phyloP scores from a whole-genome alignment of 2,329 filamentous ascomycete genomes.

The Aspergillus tubingensis region DNA sequence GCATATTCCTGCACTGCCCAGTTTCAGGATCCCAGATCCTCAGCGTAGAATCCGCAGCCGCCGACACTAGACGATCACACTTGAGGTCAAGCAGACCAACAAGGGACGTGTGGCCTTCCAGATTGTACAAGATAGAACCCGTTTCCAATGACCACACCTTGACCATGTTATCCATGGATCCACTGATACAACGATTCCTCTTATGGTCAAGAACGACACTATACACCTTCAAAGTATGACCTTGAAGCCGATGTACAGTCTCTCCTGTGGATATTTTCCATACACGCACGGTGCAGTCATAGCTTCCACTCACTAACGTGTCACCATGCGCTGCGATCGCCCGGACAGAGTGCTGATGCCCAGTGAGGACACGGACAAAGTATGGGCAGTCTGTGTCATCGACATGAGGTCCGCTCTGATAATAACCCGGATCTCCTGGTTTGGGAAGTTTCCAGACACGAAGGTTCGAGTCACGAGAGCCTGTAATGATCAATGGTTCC shows the following conservation, averaged over 20 bases:
- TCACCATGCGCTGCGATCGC: slow-evolving; percentile 94
- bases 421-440: slow-evolving; percentile 73
- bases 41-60: slow-evolving; percentile 90
- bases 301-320: slow-evolving; percentile 94
- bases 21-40: slow-evolving; percentile 96
- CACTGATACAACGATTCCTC: slow-evolving; percentile 93
- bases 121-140: slow-evolving; percentile 79
- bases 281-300: slow-evolving; percentile 91
- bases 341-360: slow-evolving; percentile 90
- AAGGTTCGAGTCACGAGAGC: slow-evolving; percentile 89
- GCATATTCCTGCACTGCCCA: slow-evolving; percentile 83
- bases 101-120: slow-evolving; percentile 89
- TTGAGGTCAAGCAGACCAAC: slow-evolving; percentile 89
- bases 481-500: slow-evolving; percentile 94
- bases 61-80: slow-evolving; percentile 87
- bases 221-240: slow-evolving; percentile 92
- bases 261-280: slow-evolving; percentile 98
- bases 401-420: slow-evolving; percentile 74
- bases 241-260: slow-evolving; percentile 76
- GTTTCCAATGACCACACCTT: slow-evolving; percentile 96
- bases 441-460: slow-evolving; percentile 92
- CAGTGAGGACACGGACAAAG: slow-evolving; percentile 82
- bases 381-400: slow-evolving; percentile 83
- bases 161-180: slow-evolving; percentile 96
- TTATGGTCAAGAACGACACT: slow-evolving; percentile 91